These are phyloP conservation scores for Betula pendula DNA, from an alignment of 306 rosid species.

Conservation along the genomic window DNA sequence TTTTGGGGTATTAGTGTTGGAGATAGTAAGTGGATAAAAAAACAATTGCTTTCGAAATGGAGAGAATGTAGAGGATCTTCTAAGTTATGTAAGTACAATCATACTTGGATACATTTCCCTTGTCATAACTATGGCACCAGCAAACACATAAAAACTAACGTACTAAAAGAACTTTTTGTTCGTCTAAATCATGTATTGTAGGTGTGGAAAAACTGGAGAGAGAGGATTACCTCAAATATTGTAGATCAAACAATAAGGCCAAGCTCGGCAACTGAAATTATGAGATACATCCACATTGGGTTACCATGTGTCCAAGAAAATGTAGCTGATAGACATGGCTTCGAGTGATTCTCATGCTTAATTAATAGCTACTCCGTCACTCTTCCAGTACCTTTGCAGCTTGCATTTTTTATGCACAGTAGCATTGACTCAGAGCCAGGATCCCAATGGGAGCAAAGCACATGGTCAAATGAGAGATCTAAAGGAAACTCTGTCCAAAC, in stretches of 20 bases:
- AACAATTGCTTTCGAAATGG: no score
- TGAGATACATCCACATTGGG: no score
- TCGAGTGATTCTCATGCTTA: conserved; percentile 36
- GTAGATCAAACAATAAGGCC: neutral
- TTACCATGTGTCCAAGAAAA: no score
- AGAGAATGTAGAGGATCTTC: no score
- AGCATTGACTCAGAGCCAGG: no score
- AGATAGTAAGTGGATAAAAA: no score
- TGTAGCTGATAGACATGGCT: conserved; percentile 21
- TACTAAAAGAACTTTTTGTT: no score
- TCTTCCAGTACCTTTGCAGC: conserved; percentile 30
- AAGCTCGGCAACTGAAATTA: neutral
- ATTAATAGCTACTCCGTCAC: conserved; percentile 29
- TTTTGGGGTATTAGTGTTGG: no score
- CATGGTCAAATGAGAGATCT: no score
- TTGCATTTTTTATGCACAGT: conserved; percentile 35
- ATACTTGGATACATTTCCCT: neutral
- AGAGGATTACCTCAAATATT: neutral
- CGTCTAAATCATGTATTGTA: neutral
- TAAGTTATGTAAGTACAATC: conserved; percentile 26
- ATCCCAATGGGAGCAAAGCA: no score
- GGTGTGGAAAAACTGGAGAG: conserved; percentile 35
- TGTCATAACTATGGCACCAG: neutral
- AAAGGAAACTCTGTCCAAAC: no score
- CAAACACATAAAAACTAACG: no score